Conservation (phyloP, 2,329 filamentous ascomycete species). For the Xylaria sp. region DNA sequence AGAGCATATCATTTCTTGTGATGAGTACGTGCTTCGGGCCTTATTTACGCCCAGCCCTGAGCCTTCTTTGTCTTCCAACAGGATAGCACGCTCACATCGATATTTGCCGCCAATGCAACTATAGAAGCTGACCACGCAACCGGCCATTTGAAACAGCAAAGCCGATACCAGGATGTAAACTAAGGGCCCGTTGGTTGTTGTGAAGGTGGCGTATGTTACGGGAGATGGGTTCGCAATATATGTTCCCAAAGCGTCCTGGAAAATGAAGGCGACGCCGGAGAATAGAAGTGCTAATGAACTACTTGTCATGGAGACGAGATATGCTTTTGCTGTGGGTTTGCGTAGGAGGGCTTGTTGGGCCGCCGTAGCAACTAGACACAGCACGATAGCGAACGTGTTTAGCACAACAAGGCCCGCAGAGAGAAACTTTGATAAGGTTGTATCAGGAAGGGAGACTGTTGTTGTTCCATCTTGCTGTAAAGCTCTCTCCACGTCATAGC, state of each 20-base stretch:
- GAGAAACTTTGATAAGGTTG: conserved; percentile 10
- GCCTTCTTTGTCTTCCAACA: background rate
- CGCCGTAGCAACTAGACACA: conserved; percentile 21
- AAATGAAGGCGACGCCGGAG: conserved; percentile 25
- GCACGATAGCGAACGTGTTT: conserved; percentile 14
- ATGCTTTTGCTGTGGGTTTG: conserved; percentile 9
- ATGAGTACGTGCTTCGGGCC: background rate
- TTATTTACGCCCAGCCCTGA: background rate
- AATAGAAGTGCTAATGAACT: conserved; percentile 22
- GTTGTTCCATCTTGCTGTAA: conserved; percentile 4
- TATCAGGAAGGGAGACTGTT: background rate
- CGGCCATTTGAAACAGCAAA: conserved; percentile 17
- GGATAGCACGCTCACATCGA: conserved; percentile 25
- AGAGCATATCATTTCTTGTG: conserved; percentile 3
- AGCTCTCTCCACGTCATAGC: conserved; percentile 18
- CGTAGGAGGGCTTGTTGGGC: conserved; percentile 23
- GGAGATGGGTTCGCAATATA: conserved; percentile 6
- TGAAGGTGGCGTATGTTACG: background rate
- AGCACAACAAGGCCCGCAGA: conserved; percentile 20
- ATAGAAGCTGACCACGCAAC: conserved; percentile 32
- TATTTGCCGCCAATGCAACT: conserved; percentile 36
- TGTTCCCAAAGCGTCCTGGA: conserved; percentile 15
- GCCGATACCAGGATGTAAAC: conserved; percentile 12
- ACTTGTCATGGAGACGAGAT: conserved; percentile 13
- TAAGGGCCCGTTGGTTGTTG: conserved; percentile 14